phyloP scores from a whole-genome alignment of 345 rosid species.

The Sisymbrium altissimum region DNA sequence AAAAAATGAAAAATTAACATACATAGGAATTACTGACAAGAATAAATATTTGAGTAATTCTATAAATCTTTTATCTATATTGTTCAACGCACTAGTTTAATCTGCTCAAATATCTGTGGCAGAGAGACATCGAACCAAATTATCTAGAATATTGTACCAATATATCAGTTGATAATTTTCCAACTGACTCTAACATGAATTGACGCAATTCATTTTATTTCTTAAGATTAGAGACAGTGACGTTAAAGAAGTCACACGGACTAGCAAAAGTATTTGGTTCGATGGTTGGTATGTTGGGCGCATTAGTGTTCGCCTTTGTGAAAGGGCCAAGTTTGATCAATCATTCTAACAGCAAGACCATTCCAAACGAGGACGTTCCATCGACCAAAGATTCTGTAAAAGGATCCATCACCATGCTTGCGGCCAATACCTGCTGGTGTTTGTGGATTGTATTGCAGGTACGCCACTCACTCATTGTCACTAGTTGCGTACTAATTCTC shows the following conservation, averaged over 20 bases:
- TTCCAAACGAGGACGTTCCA: constrained; percentile 7
- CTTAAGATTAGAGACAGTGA: constrained; percentile 19
- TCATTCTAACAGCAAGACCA: constrained; percentile 30
- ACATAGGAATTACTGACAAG: neutral
- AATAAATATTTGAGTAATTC: neutral
- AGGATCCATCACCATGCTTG: constrained; percentile 77
- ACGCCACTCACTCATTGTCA: constrained; percentile 9
- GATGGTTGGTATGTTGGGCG: constrained; percentile 56
- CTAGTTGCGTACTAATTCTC: neutral
- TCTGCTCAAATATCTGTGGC: neutral
- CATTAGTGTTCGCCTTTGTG: constrained; percentile 68
- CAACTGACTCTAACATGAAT: neutral
- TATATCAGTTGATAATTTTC: neutral
- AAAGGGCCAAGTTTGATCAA: constrained; percentile 65
- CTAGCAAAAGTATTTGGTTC: constrained; percentile 71
- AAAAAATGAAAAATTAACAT: too few relatives aligned
- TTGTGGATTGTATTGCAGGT: constrained; percentile 88
- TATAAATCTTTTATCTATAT: neutral
- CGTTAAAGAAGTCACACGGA: constrained; percentile 44
- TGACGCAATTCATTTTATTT: neutral
- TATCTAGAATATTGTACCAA: neutral
- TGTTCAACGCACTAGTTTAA: neutral
- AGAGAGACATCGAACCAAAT: neutral
- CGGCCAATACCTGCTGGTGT: constrained; percentile 72
- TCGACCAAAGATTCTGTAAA: constrained; percentile 43